phyloP scores from a whole-genome alignment of 176 grass and related monocot species.

The Zizania latifolia region DNA sequence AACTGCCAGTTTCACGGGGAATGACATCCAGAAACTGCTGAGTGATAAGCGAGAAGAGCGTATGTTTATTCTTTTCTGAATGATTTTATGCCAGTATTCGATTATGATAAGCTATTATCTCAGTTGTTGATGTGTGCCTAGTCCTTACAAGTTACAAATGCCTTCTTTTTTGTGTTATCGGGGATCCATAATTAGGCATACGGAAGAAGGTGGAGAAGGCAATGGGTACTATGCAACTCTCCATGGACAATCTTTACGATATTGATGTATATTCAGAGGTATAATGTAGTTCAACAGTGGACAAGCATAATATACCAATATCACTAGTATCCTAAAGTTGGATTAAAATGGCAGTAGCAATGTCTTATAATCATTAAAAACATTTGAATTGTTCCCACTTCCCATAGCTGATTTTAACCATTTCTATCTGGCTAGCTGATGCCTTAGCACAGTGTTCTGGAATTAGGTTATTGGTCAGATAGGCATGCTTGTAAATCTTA shows the following conservation, averaged over 20 bases:
- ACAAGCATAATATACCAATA: not conserved
- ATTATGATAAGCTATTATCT: not conserved
- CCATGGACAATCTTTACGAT: not conserved
- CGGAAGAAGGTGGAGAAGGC: not conserved
- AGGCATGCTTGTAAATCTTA: not conserved
- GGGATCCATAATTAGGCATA: not conserved
- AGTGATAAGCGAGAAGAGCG: not conserved
- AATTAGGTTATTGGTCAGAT: not conserved
- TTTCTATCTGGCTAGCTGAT: not conserved
- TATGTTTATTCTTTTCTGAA: not conserved
- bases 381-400: not conserved
- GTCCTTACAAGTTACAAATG: not conserved
- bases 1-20: constrained; percentile 10
- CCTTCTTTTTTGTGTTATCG: not conserved
- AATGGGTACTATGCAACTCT: not conserved
- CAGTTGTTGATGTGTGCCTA: not conserved
- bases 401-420: not conserved
- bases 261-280: not conserved
- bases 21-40: constrained; percentile 9
- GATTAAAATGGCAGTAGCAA: not conserved
- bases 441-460: not conserved
- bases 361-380: not conserved
- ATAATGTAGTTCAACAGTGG: not conserved
- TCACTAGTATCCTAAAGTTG: not conserved
- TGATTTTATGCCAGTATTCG: not conserved